Conservation (phyloP, 768 basidiomycete species). For the Tephrocybe sp. region DNA sequence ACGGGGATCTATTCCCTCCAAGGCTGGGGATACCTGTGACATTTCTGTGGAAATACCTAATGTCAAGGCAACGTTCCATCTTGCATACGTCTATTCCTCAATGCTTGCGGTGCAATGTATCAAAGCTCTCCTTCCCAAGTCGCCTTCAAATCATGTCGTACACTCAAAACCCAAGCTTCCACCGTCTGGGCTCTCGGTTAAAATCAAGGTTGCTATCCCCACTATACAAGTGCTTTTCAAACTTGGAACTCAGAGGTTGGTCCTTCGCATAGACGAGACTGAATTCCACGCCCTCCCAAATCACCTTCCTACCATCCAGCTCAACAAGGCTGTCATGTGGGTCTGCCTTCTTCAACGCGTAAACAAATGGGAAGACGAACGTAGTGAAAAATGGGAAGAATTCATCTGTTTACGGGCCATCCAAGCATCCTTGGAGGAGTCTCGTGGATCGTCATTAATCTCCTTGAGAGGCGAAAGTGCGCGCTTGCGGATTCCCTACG, state of each 20-base stretch:
- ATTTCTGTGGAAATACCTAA: conserved; percentile 50
- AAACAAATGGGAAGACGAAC: conserved; percentile 31
- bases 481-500: conserved; percentile 76
- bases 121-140: conserved; percentile 29
- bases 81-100: conserved; percentile 67
- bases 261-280: conserved; percentile 42
- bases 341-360: conserved; percentile 46
- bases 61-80: conserved; percentile 49
- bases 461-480: conserved; percentile 58
- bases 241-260: conserved; percentile 47
- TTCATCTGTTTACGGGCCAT: conserved; percentile 58
- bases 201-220: conserved; percentile 32
- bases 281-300: conserved; percentile 21
- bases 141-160: conserved; percentile 14
- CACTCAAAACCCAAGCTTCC: background rate
- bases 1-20: conserved; percentile 15
- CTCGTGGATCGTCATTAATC: conserved; percentile 36
- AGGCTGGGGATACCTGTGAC: conserved; percentile 38
- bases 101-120: conserved; percentile 61
- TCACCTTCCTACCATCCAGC: conserved; percentile 29
- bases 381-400: conserved; percentile 68
- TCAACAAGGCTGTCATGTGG: conserved; percentile 48
- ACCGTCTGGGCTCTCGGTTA: conserved; percentile 18
- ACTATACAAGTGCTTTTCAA: conserved; percentile 45
- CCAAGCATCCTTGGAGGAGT: conserved; percentile 33